A percentile compares a stretch with the other conserved stretches of the same genome.
Conservation (phyloP, 495 filamentous ascomycete genomes). For the Aspergillus mulundensis region DNA sequence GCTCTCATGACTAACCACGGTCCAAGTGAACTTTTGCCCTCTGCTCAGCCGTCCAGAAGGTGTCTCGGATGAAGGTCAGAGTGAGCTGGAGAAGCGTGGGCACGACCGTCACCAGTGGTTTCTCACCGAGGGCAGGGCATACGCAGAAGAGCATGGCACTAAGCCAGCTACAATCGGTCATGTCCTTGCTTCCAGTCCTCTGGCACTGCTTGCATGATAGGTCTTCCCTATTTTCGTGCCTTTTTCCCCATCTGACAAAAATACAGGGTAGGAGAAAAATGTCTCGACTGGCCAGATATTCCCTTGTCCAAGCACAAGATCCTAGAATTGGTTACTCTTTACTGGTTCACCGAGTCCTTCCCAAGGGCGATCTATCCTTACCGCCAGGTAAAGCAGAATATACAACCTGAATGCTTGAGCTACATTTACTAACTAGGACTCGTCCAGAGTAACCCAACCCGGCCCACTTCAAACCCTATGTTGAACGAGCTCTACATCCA, state of each 20-base stretch:
- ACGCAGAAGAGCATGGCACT: conserved; percentile 56
- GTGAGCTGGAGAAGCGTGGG: conserved; percentile 30
- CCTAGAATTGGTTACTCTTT: conserved; percentile 54
- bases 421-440: neutral
- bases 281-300: conserved; percentile 58
- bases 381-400: conserved; percentile 31
- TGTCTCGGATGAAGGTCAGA: conserved; percentile 47
- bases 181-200: conserved; percentile 51
- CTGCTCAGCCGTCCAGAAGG: conserved; percentile 52
- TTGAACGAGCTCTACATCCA: conserved; percentile 35
- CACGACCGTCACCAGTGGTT: conserved; percentile 34
- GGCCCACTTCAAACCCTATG: conserved; percentile 18
- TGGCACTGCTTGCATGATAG: conserved; percentile 64
- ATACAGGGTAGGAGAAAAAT: conserved; percentile 62
- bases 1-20: neutral
- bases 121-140: conserved; percentile 40
- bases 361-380: conserved; percentile 56
- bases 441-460: conserved; percentile 20
- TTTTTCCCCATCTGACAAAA: neutral
- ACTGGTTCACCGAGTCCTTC: conserved; percentile 63
- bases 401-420: neutral
- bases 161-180: conserved; percentile 59
- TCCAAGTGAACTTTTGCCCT: conserved; percentile 32
- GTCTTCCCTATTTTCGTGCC: conserved; percentile 1
- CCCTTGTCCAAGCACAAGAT: conserved; percentile 51